These are phyloP conservation scores for Ricinus communis DNA, from an alignment of 345 rosid genomes.

Conservation along the genomic window DNA sequence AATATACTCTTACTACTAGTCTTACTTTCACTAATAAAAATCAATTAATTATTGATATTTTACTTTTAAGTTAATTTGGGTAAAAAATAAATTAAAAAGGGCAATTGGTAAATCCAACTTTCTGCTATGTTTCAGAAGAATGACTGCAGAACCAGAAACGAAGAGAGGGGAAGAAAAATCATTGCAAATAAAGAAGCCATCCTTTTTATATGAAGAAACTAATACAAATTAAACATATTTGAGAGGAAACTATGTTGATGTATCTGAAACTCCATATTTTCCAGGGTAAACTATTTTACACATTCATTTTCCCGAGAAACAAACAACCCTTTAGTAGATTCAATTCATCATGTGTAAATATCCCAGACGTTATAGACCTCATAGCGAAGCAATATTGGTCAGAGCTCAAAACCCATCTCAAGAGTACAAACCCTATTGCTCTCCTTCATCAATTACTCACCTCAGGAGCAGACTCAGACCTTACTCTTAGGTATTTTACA, in stretches of 20 bases:
- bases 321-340: constrained; percentile 21
- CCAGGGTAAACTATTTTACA: not conserved
- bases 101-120: too few species aligned
- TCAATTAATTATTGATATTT: too few species aligned
- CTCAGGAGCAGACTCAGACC: constrained; percentile 53
- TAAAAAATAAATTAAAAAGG: not conserved
- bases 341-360: constrained; percentile 20
- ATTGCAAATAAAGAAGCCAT: too few species aligned
- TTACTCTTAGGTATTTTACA: constrained; percentile 54
- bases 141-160: too few species aligned
- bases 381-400: constrained; percentile 68
- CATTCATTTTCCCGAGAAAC: constrained; percentile 15
- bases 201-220: too few species aligned
- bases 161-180: too few species aligned
- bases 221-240: too few species aligned
- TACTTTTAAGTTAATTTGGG: too few species aligned
- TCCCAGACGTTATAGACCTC: constrained; percentile 36
- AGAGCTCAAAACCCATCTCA: constrained; percentile 40
- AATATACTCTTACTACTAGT: too few species aligned
- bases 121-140: too few species aligned
- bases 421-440: constrained; percentile 32
- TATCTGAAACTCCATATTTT: not conserved
- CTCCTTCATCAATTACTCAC: constrained; percentile 45
- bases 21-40: too few species aligned
- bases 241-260: constrained; percentile 4